A percentile compares a stretch with the other conserved stretches of the same genome.
phyloP scores from a whole-genome alignment of 2,329 filamentous ascomycete genomes.

The Calcarisporium arbuscula region DNA sequence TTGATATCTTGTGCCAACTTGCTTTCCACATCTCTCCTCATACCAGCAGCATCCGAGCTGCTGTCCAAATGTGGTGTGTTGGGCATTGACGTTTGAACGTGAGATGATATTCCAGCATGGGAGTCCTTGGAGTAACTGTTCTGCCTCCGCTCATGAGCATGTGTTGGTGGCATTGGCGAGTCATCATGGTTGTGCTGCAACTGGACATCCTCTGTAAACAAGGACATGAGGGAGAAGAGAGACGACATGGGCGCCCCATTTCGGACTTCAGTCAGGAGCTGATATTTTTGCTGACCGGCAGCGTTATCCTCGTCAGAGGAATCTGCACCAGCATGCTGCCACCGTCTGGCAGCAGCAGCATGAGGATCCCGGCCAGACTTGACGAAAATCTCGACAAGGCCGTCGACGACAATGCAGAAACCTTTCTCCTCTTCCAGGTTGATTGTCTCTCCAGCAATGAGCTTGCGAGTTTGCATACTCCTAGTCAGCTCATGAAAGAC shows the following conservation, averaged over 20 bases:
- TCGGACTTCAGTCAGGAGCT: constrained; percentile 91
- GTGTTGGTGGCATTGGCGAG: constrained; percentile 13
- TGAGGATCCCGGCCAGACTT: constrained; percentile 65
- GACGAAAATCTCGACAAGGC: constrained; percentile 94
- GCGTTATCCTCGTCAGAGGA: constrained; percentile 57
- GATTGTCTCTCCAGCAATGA: constrained; percentile 93
- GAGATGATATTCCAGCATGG: constrained; percentile 4
- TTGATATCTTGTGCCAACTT: constrained; percentile 3
- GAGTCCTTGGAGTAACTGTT: constrained; percentile 19
- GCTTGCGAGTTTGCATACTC: constrained; percentile 95
- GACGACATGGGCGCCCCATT: constrained; percentile 99
- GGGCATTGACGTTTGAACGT: constrained; percentile 24
- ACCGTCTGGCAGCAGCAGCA: constrained; percentile 18
- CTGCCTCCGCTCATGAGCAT: constrained; percentile 22
- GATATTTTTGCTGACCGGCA: constrained; percentile 75
- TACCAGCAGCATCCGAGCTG: constrained; percentile 9
- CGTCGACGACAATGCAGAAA: constrained; percentile 95
- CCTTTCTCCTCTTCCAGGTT: constrained; percentile 96
- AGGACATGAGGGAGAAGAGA: constrained; percentile 89
- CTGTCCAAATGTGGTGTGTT: constrained; percentile 32
- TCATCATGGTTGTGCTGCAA: constrained; percentile 66
- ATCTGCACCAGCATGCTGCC: constrained; percentile 21
- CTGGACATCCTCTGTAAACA: constrained; percentile 93
- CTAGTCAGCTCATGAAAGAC: constrained; percentile 97
- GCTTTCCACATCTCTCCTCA: constrained; percentile 12